A percentile compares a stretch with the other conserved stretches of the same genome.
These are phyloP conservation scores for Colletotrichum salicis DNA, from an alignment of 2,329 filamentous ascomycete species.

Conservation along the genomic window DNA sequence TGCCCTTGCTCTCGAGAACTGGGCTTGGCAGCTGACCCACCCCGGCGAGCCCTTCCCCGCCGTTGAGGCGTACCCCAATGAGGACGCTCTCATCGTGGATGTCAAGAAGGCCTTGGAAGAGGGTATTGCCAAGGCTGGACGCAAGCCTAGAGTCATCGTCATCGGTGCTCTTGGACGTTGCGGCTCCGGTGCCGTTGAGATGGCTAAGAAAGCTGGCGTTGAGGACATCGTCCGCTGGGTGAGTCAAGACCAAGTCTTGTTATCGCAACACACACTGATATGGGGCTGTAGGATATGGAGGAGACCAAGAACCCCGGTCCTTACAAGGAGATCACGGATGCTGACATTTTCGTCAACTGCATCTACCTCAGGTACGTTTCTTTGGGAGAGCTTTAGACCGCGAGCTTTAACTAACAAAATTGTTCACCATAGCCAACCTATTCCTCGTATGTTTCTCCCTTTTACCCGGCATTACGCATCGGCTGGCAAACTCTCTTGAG, in stretches of 20 bases:
- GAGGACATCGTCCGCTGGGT: slow-evolving; percentile 58
- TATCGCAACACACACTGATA: slow-evolving; percentile 52
- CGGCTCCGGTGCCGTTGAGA: slow-evolving; percentile 84
- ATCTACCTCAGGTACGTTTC: slow-evolving; percentile 73
- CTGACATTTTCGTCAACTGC: slow-evolving; percentile 85
- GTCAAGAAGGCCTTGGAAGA: slow-evolving; percentile 77
- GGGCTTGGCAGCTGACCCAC: slow-evolving; percentile 84
- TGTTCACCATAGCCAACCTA: slow-evolving; percentile 51
- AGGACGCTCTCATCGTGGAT: slow-evolving; percentile 76
- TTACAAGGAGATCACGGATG: slow-evolving; percentile 80
- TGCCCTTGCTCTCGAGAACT: slow-evolving; percentile 80
- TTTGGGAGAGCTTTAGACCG: background rate
- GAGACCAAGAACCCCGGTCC: slow-evolving; percentile 81
- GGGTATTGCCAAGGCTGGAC: slow-evolving; percentile 74
- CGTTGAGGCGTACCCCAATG: slow-evolving; percentile 77
- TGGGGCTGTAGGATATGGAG: slow-evolving; percentile 74
- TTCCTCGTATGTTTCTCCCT: slow-evolving; percentile 18
- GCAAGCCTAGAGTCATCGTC: slow-evolving; percentile 79
- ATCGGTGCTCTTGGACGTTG: slow-evolving; percentile 89
- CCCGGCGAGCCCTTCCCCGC: slow-evolving; percentile 74
- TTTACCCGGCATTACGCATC: background rate
- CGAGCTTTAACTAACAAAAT: background rate
- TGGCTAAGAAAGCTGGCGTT: slow-evolving; percentile 80
- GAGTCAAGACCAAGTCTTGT: slow-evolving; percentile 38
- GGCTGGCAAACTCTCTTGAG: background rate